Conservation (phyloP, 306 rosid species). For the Dryas drummondii region DNA sequence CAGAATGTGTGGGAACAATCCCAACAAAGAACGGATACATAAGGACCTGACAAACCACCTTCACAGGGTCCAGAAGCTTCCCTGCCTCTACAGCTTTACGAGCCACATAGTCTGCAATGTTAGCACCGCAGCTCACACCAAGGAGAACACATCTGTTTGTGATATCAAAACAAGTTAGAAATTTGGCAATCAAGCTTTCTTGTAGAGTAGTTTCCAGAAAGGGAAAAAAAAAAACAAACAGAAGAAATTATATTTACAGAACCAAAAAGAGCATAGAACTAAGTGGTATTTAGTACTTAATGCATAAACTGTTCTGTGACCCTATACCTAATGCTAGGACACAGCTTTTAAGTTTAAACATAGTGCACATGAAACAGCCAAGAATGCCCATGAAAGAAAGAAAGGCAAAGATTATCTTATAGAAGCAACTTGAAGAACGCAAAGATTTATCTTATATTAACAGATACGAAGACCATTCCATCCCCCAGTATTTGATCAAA, state of each 20-base stretch:
- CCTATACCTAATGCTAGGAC: not conserved
- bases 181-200: not conserved
- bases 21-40: constrained; percentile 91
- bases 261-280: not conserved
- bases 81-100: constrained; percentile 92
- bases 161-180: constrained; percentile 25
- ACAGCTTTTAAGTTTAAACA: not conserved
- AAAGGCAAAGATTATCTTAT: not conserved
- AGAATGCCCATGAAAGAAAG: not conserved
- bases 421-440: constrained; percentile 2
- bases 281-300: not conserved
- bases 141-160: constrained; percentile 88
- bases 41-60: constrained; percentile 88
- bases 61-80: constrained; percentile 81
- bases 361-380: not conserved
- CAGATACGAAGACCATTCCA: not conserved
- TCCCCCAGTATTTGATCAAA: not conserved
- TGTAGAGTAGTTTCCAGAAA: not conserved
- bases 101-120: constrained; percentile 88
- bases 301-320: not conserved
- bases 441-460: not conserved
- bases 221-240: not conserved
- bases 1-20: constrained; percentile 84
- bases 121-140: constrained; percentile 98
- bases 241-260: not conserved